These are phyloP conservation scores for Aspergillus cristatus DNA, from an alignment of 495 filamentous ascomycete genomes.

Conservation along the genomic window DNA sequence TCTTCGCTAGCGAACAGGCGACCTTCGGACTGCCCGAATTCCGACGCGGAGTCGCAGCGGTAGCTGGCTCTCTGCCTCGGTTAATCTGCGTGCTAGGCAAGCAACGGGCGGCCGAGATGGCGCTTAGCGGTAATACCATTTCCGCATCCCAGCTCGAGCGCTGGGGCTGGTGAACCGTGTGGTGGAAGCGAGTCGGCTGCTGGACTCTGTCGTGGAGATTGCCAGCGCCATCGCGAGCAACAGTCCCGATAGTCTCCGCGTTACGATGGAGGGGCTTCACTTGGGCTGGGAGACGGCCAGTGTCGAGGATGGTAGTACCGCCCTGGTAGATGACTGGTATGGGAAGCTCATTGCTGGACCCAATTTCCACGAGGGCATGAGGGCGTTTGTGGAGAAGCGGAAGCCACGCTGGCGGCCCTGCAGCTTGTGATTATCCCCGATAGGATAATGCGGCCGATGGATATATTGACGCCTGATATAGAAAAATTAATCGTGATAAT, in stretches of 20 bases:
- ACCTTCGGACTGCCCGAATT: constrained; percentile 63
- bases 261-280: constrained; percentile 59
- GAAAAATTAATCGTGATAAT: too few relatives aligned
- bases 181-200: constrained; percentile 38
- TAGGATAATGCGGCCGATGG: too few relatives aligned
- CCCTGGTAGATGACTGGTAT: constrained; percentile 51
- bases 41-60: constrained; percentile 59
- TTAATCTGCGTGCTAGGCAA: constrained; percentile 56
- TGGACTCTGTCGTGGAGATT: constrained; percentile 46
- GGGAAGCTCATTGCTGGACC: constrained; percentile 54
- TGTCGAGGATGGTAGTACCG: constrained; percentile 54
- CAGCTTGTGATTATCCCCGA: constrained; percentile 58
- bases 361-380: constrained; percentile 74
- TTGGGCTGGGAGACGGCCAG: constrained; percentile 62
- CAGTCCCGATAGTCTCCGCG: constrained; percentile 68
- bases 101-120: constrained; percentile 70
- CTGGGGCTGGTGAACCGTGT: constrained; percentile 68
- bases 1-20: constrained; percentile 46
- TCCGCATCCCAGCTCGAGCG: constrained; percentile 46
- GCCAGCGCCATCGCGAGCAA: constrained; percentile 35
- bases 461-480: too few relatives aligned
- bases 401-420: constrained; percentile 65
- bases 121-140: constrained; percentile 54
- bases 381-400: constrained; percentile 77
- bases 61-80: constrained; percentile 65